Evolutionary conservation across 1,284 basidiomycete genomes (phyloP).

Genomic region (Cutaneotrichosporon dermatis): DNA sequence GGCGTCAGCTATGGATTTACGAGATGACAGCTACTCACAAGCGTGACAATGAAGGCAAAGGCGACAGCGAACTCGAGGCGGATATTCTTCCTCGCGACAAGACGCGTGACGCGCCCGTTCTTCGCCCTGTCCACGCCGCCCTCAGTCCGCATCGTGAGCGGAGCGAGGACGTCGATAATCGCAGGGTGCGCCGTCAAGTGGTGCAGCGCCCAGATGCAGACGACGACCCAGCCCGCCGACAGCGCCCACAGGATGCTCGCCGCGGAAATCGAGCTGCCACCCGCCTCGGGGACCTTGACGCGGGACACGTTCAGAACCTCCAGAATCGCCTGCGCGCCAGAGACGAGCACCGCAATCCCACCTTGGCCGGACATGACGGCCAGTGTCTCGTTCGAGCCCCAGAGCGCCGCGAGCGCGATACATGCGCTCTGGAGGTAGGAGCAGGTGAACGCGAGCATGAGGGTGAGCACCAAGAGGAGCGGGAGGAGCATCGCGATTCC

Average conservation of each 20-base stretch:
- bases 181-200: conserved; percentile 30
- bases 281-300: conserved; percentile 2
- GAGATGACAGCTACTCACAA: conserved; percentile 55
- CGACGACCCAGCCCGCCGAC: conserved; percentile 16
- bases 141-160: conserved; percentile 12
- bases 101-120: conserved; percentile 22
- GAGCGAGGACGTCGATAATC: conserved; percentile 19
- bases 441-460: conserved; percentile 35
- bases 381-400: conserved; percentile 39
- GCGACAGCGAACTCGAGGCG: conserved; percentile 67
- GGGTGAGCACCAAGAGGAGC: conserved; percentile 30
- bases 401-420: conserved; percentile 41
- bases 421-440: conserved; percentile 46
- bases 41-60: conserved; percentile 70
- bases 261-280: conserved; percentile 18
- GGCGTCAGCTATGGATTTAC: not conserved
- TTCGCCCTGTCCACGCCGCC: conserved; percentile 6
- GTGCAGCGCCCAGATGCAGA: conserved; percentile 25
- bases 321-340: conserved; percentile 37
- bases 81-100: conserved; percentile 57
- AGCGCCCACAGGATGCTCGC: conserved; percentile 41
- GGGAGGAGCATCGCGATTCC: conserved; percentile 26
- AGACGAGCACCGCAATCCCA: conserved; percentile 47
- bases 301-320: conserved; percentile 29
- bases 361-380: conserved; percentile 49